Conservation (phyloP, 1,284 basidiomycete species). For the Irpex sp. region DNA sequence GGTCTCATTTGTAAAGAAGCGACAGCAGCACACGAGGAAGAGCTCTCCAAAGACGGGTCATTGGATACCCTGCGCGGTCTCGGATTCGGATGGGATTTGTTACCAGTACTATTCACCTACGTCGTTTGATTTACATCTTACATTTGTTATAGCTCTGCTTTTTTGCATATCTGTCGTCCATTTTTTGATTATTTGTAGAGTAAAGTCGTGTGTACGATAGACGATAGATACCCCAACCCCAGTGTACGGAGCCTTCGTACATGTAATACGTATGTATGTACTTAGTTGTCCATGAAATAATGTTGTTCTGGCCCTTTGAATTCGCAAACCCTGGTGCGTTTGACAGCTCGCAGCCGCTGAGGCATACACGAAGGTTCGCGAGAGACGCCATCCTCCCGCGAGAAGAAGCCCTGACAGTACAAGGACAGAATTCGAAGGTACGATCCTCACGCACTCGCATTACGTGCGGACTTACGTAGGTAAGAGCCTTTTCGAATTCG, state of each 20-base stretch:
- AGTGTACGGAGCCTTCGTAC: neutral
- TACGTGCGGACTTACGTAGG: too few species aligned
- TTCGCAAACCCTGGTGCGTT: too few species aligned
- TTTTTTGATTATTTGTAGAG: neutral
- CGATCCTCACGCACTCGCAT: too few species aligned
- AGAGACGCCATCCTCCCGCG: too few species aligned
- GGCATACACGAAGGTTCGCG: too few species aligned
- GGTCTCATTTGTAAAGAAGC: constrained; percentile 16
- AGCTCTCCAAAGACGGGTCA: neutral
- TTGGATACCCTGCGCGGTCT: neutral
- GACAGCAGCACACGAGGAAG: neutral
- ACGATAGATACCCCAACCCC: neutral
- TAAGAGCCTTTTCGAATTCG: too few species aligned
- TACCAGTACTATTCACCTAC: constrained; percentile 3
- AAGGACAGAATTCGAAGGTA: too few species aligned
- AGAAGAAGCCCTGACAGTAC: too few species aligned
- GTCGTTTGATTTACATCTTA: neutral
- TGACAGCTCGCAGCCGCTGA: too few species aligned
- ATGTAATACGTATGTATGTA: neutral
- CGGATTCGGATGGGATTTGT: constrained; percentile 5
- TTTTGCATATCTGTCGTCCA: neutral
- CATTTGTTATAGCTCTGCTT: too few species aligned
- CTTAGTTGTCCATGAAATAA: neutral
- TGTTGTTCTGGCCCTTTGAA: neutral
- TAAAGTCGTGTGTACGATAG: neutral